Base-by-base conservation (phyloP, 2,329 filamentous ascomycete species). In the Fragosphaeria purpurea region DNA sequence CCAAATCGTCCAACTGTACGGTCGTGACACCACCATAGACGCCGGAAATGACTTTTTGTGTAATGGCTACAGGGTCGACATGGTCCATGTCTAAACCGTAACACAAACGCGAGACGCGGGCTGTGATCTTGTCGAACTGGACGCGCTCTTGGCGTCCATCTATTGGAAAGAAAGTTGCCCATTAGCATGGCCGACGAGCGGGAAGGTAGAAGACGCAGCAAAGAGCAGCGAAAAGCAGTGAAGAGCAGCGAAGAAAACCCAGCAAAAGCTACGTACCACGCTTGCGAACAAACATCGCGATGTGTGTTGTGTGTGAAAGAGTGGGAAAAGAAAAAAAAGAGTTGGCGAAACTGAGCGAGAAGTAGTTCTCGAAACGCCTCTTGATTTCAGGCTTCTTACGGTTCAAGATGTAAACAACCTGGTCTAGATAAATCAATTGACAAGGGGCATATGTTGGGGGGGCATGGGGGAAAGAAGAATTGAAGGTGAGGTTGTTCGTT, bases 51-150 rank as follows among this genome's bases (percentile, higher is more conserved):
- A 98, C 93, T 73, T 97, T 98, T 74, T 95, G 90, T 53, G 93
- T 98, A 67, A 98, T 98, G 64, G 91, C 89, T 58, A 94, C 93
- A 51, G 93, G 88, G 72, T 98, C 93, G 63, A 98, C 88, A 75
- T 98, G 93, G 61, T 79, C 91, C 47, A 86, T 81, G 66, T 98
- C 93, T 53, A 98, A 85, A 59, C 91, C 91, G 70, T 98, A 98
- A 80, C 93, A 98, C 65, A 98, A 78, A 64, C 93, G 83, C 44
- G 93, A 97, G 60, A 98, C 93, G 71, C 93, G 89, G 63, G 93
- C 93, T 64, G 93, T 97, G 80, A 98, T 98, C 77, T 98, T 98
- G 79, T 98, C 93, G 76, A 98, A 98, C 70, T 98, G 93, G 58
- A 98, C 93, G 70, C 93, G 93, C 80, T 98, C 93, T 77, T 97